phyloP scores from a whole-genome alignment of 208 protist genomes.

The Phytomonas francai region DNA sequence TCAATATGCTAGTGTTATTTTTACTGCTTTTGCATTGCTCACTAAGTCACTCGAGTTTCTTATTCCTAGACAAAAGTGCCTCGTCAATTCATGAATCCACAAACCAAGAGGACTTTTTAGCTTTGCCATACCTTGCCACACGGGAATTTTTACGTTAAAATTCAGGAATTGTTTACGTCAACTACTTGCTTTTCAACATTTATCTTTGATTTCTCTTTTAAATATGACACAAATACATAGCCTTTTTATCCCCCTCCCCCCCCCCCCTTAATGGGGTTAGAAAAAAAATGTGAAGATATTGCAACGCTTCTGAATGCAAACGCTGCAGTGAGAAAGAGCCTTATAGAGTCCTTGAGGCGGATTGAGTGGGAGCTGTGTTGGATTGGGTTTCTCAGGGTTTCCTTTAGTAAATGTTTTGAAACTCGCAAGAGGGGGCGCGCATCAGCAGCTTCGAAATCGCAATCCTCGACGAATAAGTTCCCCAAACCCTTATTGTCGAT shows the following conservation, averaged over 20 bases:
- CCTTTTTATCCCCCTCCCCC: too few species aligned
- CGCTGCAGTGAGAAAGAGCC: not conserved
- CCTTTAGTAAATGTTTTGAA: not conserved
- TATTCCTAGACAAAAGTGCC: too few species aligned
- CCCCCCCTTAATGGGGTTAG: not conserved
- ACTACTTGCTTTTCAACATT: not conserved
- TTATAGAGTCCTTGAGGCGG: not conserved
- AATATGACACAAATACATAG: not conserved
- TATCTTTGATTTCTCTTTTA: not conserved
- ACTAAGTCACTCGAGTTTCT: not conserved
- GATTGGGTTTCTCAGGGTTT: not conserved
- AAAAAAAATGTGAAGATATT: not conserved
- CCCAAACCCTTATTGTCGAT: not conserved
- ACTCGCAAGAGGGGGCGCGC: not conserved
- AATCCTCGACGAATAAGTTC: not conserved
- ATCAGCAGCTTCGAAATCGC: not conserved
- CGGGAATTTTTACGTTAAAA: not conserved
- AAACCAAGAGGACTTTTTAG: too few species aligned
- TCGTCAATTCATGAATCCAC: too few species aligned
- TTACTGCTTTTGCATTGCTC: not conserved
- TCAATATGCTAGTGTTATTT: not conserved
- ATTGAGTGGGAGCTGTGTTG: not conserved
- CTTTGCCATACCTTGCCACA: not conserved
- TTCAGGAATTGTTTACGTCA: not conserved
- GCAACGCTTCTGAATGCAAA: not conserved